Evolutionary conservation across 345 rosid genomes (phyloP), one percentile per base, ranked within the genome.

Genomic region (Eucalyptus brandiana): DNA sequence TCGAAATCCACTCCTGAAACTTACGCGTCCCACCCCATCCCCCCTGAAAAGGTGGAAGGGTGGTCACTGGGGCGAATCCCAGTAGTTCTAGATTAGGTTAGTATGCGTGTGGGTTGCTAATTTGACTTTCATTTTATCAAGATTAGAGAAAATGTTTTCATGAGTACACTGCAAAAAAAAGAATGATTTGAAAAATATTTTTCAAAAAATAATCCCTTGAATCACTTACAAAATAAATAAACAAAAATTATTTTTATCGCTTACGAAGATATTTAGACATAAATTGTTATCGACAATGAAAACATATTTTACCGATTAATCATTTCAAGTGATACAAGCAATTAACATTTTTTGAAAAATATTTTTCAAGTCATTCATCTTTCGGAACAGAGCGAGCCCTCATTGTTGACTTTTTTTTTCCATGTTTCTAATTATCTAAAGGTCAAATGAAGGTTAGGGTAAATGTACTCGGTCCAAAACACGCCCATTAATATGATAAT

Each of bases 221-320:
- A 56, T 56, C 30, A 56, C 62, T 56, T 56, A 56, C 21, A 10
- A 23, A 56, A 56, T 56, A 4, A 56, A 56, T 24, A 10, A 56
- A 24, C 1, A 23, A 24, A 56, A 56, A 2, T 2, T 4, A 24
- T 4, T 56, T 23, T 56, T 23, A 24, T 56, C 0, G 1, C 24
- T 3, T 8, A 56, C 2, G 13, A 56, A 24, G 3, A 56, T 24
- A 24, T 56, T 56, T 56, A 0, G 6, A 56, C 0, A 56, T 24
- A 56, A 23, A 56, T 56, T 56, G 1, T 56, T 56, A 8, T 56
- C 1, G 6, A 24, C 2, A 24, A 56, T 2, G 6, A 56, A 56
- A 56, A 56, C 2, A 56, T 9, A 0, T 56, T 24, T 24, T 1
- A 4, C 1, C 2, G 13, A 0, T 4, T 56, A 56, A 10, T 56